phyloP scores from a whole-genome alignment of 148 eudicot genomes.

The Amaranthus cruentus region DNA sequence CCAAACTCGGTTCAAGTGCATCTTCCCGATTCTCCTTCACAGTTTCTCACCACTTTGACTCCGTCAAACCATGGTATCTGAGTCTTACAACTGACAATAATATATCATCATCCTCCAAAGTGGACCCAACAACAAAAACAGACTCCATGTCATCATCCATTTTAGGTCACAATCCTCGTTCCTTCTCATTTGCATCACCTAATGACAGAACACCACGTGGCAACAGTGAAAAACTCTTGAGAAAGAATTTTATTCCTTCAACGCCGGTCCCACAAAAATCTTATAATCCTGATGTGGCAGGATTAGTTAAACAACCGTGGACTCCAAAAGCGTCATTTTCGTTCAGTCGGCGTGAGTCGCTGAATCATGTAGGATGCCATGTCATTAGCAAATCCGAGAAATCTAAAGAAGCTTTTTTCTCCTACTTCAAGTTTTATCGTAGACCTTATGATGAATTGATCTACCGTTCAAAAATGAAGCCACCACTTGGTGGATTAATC shows the following conservation, averaged over 20 bases:
- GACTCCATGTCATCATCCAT: constrained; percentile 17
- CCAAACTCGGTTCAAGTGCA: constrained; percentile 41
- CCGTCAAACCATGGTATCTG: constrained; percentile 93
- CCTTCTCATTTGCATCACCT: constrained; percentile 86
- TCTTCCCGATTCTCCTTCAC: constrained; percentile 94
- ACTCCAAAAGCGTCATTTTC: constrained; percentile 78
- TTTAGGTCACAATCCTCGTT: constrained; percentile 52
- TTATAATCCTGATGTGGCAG: constrained; percentile 49
- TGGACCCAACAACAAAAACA: constrained; percentile 46
- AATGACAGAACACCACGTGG: constrained; percentile 49
- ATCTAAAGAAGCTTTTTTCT: constrained; percentile 51
- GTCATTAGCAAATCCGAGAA: constrained; percentile 41
- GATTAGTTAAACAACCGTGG: constrained; percentile 43
- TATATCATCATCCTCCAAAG: constrained; percentile 48
- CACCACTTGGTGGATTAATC: constrained; percentile 81
- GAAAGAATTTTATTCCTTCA: constrained; percentile 72
- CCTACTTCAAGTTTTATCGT: constrained; percentile 61
- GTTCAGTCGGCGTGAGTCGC: constrained; percentile 18
- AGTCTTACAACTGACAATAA: constrained; percentile 42
- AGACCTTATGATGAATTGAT: constrained; percentile 87
- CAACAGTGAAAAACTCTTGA: constrained; percentile 25
- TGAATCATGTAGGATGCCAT: constrained; percentile 31
- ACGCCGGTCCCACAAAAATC: constrained; percentile 84
- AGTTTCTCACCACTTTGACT: constrained; percentile 78
- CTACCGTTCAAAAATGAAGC: constrained; percentile 85